These are phyloP conservation scores for Coniochaeta sp. DNA, from an alignment of 2,329 filamentous ascomycete genomes.

Conservation along the genomic window DNA sequence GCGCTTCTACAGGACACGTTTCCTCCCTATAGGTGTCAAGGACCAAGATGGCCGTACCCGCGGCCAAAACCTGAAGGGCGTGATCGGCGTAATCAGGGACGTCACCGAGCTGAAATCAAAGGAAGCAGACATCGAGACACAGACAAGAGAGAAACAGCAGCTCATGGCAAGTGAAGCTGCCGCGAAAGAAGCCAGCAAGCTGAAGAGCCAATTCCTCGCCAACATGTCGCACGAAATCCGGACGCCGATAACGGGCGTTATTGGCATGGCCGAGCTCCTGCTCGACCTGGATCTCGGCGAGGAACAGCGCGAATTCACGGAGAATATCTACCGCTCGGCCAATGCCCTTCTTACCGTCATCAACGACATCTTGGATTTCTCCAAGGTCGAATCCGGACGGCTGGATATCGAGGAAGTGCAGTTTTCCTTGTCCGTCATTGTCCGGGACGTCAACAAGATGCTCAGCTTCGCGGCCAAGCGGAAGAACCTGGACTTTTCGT, in stretches of 20 bases:
- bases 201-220: conserved; percentile 74
- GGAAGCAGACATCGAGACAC: conserved; percentile 54
- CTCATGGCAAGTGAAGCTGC: conserved; percentile 69
- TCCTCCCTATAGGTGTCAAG: conserved; percentile 58
- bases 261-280: conserved; percentile 72
- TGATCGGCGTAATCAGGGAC: conserved; percentile 74
- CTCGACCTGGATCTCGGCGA: conserved; percentile 58
- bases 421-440: conserved; percentile 66
- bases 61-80: conserved; percentile 55
- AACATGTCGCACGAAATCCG: conserved; percentile 80
- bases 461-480: conserved; percentile 76
- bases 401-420: conserved; percentile 76
- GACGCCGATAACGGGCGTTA: conserved; percentile 72
- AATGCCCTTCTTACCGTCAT: conserved; percentile 81
- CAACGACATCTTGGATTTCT: conserved; percentile 87
- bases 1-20: conserved; percentile 64
- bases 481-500: conserved; percentile 67
- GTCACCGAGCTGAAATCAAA: conserved; percentile 64
- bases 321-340: conserved; percentile 72
- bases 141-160: conserved; percentile 62
- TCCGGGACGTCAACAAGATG: conserved; percentile 80
- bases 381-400: conserved; percentile 73
- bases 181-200: conserved; percentile 70
- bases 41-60: conserved; percentile 40
- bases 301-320: conserved; percentile 69